A percentile compares a stretch with the other conserved stretches of the same genome.
These are phyloP conservation scores for Chaetomiaceae sp. DNA, from an alignment of 2,329 filamentous ascomycete species.

Conservation along the genomic window DNA sequence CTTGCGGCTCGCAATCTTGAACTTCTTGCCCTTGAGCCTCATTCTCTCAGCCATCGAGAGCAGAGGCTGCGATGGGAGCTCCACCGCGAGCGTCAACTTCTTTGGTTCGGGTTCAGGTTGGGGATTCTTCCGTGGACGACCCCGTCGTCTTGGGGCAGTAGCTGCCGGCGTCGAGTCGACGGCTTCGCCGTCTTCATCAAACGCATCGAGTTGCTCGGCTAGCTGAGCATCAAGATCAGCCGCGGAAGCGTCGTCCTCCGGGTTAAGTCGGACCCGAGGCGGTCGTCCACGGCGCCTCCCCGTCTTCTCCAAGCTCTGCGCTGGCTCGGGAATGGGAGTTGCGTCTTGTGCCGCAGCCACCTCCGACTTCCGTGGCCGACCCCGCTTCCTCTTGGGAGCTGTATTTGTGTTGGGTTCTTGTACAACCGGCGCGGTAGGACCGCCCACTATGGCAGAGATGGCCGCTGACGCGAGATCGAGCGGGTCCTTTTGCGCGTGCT, in stretches of 20 bases:
- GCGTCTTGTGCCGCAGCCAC: neutral
- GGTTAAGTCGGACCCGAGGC: slow-evolving; percentile 8
- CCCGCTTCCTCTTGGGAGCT: slow-evolving; percentile 25
- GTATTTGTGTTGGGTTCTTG: slow-evolving; percentile 3
- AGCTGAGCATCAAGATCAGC: slow-evolving; percentile 34
- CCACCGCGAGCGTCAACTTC: slow-evolving; percentile 8
- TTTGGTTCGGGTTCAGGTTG: neutral
- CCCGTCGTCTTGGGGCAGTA: slow-evolving; percentile 26
- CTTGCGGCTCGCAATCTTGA: slow-evolving; percentile 45
- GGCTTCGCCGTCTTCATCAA: slow-evolving; percentile 24
- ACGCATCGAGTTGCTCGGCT: slow-evolving; percentile 29
- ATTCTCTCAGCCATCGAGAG: slow-evolving; percentile 56
- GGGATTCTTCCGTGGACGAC: slow-evolving; percentile 32
- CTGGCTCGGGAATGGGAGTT: neutral
- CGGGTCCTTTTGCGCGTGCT: slow-evolving; percentile 27
- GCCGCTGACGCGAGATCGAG: slow-evolving; percentile 39
- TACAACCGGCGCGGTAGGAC: slow-evolving; percentile 7
- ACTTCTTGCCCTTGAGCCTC: slow-evolving; percentile 48
- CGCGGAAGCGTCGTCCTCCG: neutral
- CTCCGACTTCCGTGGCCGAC: slow-evolving; percentile 23
- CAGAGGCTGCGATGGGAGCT: slow-evolving; percentile 30
- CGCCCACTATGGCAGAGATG: slow-evolving; percentile 29
- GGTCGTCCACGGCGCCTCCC: slow-evolving; percentile 19
- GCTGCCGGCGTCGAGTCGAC: slow-evolving; percentile 16
- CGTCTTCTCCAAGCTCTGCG: neutral